Evolutionary conservation across 73 alveolate species (phyloP).

Genomic region (Paramecium sonneborni): DNA sequence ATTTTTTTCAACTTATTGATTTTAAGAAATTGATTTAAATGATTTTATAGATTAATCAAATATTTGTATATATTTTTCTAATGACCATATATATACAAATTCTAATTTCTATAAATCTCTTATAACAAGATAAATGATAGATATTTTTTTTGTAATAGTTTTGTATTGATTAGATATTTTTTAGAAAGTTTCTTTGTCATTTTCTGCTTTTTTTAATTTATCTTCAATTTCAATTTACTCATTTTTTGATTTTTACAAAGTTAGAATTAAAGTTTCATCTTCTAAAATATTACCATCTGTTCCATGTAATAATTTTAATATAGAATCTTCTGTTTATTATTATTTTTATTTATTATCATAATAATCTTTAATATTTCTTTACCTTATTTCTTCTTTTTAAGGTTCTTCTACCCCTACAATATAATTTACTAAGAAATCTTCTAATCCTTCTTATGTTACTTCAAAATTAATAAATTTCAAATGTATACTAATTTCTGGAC

Average conservation of each 20-base stretch:
- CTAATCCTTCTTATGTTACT: slow-evolving; percentile 98
- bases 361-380: slow-evolving; percentile 72
- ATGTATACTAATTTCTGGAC: slow-evolving; percentile 99
- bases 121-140: slow-evolving; percentile 83
- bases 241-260: slow-evolving; percentile 85
- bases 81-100: slow-evolving; percentile 85
- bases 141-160: slow-evolving; percentile 86
- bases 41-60: slow-evolving; percentile 72
- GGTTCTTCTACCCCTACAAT: slow-evolving; percentile 70
- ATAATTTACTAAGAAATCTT: slow-evolving; percentile 70
- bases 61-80: slow-evolving; percentile 79
- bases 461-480: slow-evolving; percentile 96
- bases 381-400: slow-evolving; percentile 70
- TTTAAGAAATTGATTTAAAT: slow-evolving; percentile 40
- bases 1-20: slow-evolving; percentile 63
- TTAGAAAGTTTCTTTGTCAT: slow-evolving; percentile 57
- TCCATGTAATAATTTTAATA: slow-evolving; percentile 54
- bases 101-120: slow-evolving; percentile 84
- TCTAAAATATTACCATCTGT: slow-evolving; percentile 73
- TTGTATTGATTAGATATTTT: slow-evolving; percentile 69
- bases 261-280: slow-evolving; percentile 92
- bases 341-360: slow-evolving; percentile 60
- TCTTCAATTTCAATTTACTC: slow-evolving; percentile 74
- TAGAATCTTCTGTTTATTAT: slow-evolving; percentile 60
- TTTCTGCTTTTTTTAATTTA: slow-evolving; percentile 73